Evolutionary conservation across 1,284 basidiomycete species (phyloP), one percentile per base, ranked within the genome.

Genomic region (Pholiota adiposa): DNA sequence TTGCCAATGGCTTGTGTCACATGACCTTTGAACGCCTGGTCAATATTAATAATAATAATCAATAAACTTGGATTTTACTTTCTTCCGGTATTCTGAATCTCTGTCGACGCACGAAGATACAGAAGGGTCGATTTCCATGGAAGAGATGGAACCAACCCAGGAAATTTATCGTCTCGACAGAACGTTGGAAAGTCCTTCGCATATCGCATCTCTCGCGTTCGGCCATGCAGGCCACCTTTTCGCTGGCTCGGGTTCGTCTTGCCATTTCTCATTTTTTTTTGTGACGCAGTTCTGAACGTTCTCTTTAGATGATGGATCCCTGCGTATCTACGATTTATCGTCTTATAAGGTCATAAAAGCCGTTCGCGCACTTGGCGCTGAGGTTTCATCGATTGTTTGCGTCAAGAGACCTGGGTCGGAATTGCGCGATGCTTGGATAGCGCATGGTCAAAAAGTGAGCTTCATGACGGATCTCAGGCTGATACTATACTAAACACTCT

Each of bases 281-380:
- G 19, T 29, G 43, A 33, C n/a, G 4, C 12, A 54, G 8, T 23
- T 31, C 21, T 34, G 3, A 27, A 7, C 8, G 21, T 27, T 6
- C 34, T 60, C 36, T 31, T 25, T 63, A 90, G 90, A 84, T 63
- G 89, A 93, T 71, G 90, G 90, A 11, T 82, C 81, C 54, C 71
- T 92, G 50, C 85, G 91, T 19, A 73, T 90, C 21, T 93, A 92
- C 67, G 74, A 79, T 59, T 73, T 85, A 3, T 82, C 84, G 2
- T 79, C 83, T 0, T 77, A 76, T 62, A 88, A 81, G 67, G 89
- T 91, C 4, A 64, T 80, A 27, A 89, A 83, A 66, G 90, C 88
- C 0, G 75, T 92, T 54, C 80, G 83, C 65, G 82, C 81, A 12
- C 72, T 90, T 1, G 80, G 77, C 2, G 69, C 69, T 4, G 85